A percentile compares a stretch with the other conserved stretches of the same genome.
Conservation (phyloP, 2,329 filamentous ascomycete species). For the Fusarium penzigii region DNA sequence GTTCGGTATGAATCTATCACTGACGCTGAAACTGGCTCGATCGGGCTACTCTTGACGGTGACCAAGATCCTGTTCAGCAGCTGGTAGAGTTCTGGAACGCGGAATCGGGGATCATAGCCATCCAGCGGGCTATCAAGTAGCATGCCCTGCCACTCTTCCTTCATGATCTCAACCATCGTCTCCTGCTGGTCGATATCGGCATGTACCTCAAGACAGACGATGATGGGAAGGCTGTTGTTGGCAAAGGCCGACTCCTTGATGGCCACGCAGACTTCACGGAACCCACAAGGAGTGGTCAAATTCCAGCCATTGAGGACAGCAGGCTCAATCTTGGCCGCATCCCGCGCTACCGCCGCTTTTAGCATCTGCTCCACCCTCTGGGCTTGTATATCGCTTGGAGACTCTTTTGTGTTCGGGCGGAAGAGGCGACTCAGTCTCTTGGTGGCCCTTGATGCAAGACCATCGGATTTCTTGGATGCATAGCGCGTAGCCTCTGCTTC, state of each 20-base stretch:
- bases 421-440: no score
- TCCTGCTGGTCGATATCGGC: constrained; percentile 79
- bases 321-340: constrained; percentile 57
- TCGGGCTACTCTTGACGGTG: constrained; percentile 71
- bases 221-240: constrained; percentile 74
- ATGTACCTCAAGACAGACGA: constrained; percentile 90
- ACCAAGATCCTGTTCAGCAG: constrained; percentile 78
- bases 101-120: constrained; percentile 50
- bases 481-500: constrained; percentile 39
- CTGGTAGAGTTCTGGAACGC: constrained; percentile 68
- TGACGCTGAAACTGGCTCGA: constrained; percentile 24
- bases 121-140: constrained; percentile 63
- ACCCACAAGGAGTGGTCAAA: constrained; percentile 77
- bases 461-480: no score
- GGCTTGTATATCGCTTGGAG: no score
- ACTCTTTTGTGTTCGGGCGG: no score
- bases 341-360: constrained; percentile 26
- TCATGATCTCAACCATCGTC: constrained; percentile 92
- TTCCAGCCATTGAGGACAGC: constrained; percentile 82
- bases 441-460: no score
- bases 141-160: constrained; percentile 75
- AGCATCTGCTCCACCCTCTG: constrained; percentile 14
- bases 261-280: constrained; percentile 80
- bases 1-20: no score
- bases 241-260: constrained; percentile 79